These are phyloP conservation scores for Exserohilum turcica DNA, from an alignment of 2,329 filamentous ascomycete species.

Conservation along the genomic window DNA sequence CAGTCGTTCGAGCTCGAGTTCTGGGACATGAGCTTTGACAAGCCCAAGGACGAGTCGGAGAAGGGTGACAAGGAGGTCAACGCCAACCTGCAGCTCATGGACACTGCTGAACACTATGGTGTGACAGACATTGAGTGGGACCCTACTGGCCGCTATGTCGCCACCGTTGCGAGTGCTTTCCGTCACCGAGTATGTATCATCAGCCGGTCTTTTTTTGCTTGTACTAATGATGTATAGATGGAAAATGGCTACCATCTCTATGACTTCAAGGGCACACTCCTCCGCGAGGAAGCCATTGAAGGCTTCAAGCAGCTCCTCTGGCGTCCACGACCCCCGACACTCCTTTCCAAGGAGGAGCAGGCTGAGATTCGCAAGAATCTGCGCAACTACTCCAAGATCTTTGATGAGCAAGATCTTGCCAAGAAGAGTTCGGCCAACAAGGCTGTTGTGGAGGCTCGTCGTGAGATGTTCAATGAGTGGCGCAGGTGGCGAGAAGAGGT, in stretches of 20 bases:
- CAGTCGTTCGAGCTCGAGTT: constrained; percentile 97
- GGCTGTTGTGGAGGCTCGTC: constrained; percentile 86
- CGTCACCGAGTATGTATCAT: constrained; percentile 79
- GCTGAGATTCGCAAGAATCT: constrained; percentile 98
- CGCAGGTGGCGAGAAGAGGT: constrained; percentile 77
- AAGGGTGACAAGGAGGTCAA: constrained; percentile 92
- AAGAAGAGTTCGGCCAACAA: constrained; percentile 93
- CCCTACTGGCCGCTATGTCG: constrained; percentile 90
- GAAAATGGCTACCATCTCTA: constrained; percentile 99
- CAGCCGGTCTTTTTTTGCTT: constrained; percentile 38
- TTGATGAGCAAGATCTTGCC: constrained; percentile 93
- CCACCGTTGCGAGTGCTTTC: constrained; percentile 92
- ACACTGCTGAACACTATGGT: constrained; percentile 92
- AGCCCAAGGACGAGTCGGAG: constrained; percentile 76
- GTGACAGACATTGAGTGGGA: constrained; percentile 99
- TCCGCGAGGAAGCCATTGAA: constrained; percentile 89
- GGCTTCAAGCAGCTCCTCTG: constrained; percentile 98
- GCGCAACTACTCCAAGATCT: constrained; percentile 90
- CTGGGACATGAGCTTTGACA: constrained; percentile 94
- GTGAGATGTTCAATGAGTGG: constrained; percentile 87
- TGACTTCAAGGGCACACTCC: constrained; percentile 88
- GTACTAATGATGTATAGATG: constrained; percentile 66
- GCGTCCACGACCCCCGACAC: constrained; percentile 88
- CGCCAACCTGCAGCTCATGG: constrained; percentile 94
- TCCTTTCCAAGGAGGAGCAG: constrained; percentile 95